Conservation (phyloP, 768 basidiomycete species). For the Tulasnella sp. region DNA sequence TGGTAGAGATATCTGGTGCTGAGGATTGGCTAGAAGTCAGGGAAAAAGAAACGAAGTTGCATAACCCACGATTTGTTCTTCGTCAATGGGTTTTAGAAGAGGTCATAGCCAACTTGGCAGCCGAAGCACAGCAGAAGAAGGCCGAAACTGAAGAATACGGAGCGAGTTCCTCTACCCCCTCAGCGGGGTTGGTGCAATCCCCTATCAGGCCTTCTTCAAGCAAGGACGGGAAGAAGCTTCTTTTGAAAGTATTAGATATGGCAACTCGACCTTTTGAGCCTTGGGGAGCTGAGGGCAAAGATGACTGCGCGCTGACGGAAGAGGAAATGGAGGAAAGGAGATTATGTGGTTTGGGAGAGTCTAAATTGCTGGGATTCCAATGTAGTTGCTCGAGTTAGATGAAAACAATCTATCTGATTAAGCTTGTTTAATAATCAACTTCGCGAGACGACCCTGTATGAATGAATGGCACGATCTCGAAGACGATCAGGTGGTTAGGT, state of each 20-base stretch:
- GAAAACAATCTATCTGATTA: no score
- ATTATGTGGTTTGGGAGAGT: constrained; percentile 66
- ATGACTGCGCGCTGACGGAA: constrained; percentile 37
- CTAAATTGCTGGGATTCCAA: constrained; percentile 72
- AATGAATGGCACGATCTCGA: no score
- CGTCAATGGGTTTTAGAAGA: constrained; percentile 96
- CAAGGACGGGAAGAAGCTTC: constrained; percentile 53
- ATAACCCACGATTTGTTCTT: constrained; percentile 85
- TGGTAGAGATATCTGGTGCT: constrained; percentile 12
- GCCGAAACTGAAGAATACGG: neutral
- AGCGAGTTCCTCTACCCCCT: neutral
- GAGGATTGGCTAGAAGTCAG: constrained; percentile 35
- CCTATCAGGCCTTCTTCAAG: no score
- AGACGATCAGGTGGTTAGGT: no score
- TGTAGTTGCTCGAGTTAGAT: constrained; percentile 78
- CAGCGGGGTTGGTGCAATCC: no score
- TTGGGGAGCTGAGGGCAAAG: constrained; percentile 67
- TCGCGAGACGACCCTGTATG: no score
- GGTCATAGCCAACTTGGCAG: constrained; percentile 64
- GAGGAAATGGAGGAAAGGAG: constrained; percentile 59
- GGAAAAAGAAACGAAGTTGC: constrained; percentile 37
- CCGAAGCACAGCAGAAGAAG: constrained; percentile 33
- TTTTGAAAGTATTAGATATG: constrained; percentile 78
- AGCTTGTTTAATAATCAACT: no score
- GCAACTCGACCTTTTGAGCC: constrained; percentile 69